Evolutionary conservation across 1,284 basidiomycete genomes (phyloP).

Genomic region (Ceraceosorus guamensis): DNA sequence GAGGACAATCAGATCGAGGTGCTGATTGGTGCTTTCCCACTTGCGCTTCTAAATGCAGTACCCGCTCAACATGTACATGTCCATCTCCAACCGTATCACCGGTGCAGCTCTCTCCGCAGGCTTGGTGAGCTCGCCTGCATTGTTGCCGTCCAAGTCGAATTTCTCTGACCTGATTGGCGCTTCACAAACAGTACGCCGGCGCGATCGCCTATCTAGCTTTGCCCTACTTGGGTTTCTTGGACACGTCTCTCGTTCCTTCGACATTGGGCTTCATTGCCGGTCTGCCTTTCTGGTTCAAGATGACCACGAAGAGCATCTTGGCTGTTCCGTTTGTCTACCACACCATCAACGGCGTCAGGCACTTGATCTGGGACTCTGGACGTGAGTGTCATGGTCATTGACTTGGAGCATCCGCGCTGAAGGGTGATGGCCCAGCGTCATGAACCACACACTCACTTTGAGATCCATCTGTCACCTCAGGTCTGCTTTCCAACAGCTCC

Average conservation of each 20-base stretch:
- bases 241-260: conserved; percentile 64
- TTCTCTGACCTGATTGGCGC: too few relatives aligned
- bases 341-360: conserved; percentile 79
- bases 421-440: too few relatives aligned
- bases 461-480: neutral
- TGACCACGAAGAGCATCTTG: conserved; percentile 31
- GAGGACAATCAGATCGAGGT: too few relatives aligned
- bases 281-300: conserved; percentile 49
- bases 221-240: conserved; percentile 58
- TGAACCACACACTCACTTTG: neutral
- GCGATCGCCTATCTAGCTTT: conserved; percentile 78
- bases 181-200: conserved; percentile 64
- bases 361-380: conserved; percentile 82
- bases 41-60: neutral
- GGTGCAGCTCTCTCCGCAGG: conserved; percentile 61
- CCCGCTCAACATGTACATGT: conserved; percentile 52
- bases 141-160: too few relatives aligned
- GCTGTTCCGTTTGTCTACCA: conserved; percentile 58
- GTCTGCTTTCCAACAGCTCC: neutral
- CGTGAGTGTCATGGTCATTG: too few relatives aligned
- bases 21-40: neutral
- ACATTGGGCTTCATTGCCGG: conserved; percentile 65
- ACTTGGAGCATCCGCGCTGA: too few relatives aligned
- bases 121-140: neutral
- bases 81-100: conserved; percentile 63